Evolutionary conservation across 805 yeast species (phyloP).

Genomic region (Kregervanrija delftensis): DNA sequence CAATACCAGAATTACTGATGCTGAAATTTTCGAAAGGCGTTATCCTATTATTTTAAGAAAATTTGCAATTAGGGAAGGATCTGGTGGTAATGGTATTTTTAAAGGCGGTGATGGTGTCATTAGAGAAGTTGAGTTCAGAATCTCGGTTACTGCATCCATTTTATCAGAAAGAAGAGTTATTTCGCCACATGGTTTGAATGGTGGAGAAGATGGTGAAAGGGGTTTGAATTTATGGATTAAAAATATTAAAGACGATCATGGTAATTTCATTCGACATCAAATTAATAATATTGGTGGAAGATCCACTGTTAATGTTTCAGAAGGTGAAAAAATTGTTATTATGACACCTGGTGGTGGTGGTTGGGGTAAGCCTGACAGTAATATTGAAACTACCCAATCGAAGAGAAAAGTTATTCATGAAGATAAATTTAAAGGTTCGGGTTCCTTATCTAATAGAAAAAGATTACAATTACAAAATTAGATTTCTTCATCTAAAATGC

Average conservation of each 20-base stretch:
- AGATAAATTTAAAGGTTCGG: slow-evolving; percentile 20
- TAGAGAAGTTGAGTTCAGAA: slow-evolving; percentile 76
- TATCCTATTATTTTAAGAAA: slow-evolving; percentile 77
- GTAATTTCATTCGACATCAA: slow-evolving; percentile 28
- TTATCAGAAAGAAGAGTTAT: slow-evolving; percentile 78
- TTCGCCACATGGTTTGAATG: slow-evolving; percentile 81
- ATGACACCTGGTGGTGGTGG: slow-evolving; percentile 88
- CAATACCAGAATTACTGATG: slow-evolving; percentile 87
- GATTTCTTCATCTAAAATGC: not conserved
- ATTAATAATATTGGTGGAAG: slow-evolving; percentile 62
- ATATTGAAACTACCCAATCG: not conserved
- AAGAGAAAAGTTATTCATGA: slow-evolving; percentile 8
- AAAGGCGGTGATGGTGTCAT: slow-evolving; percentile 83
- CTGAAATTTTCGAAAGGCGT: slow-evolving; percentile 81
- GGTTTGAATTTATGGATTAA: slow-evolving; percentile 59
- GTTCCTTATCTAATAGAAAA: slow-evolving; percentile 25
- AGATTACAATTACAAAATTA: slow-evolving; percentile 27
- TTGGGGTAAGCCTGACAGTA: slow-evolving; percentile 38
- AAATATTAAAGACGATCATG: slow-evolving; percentile 21
- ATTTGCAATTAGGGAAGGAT: slow-evolving; percentile 59
- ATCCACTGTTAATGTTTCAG: slow-evolving; percentile 46
- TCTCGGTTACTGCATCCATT: slow-evolving; percentile 69
- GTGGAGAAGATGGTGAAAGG: slow-evolving; percentile 70
- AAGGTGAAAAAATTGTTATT: slow-evolving; percentile 64
- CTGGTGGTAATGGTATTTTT: slow-evolving; percentile 76